These are phyloP conservation scores for Phytophthora syringae DNA, from an alignment of 352 stramenopile species.

Conservation along the genomic window DNA sequence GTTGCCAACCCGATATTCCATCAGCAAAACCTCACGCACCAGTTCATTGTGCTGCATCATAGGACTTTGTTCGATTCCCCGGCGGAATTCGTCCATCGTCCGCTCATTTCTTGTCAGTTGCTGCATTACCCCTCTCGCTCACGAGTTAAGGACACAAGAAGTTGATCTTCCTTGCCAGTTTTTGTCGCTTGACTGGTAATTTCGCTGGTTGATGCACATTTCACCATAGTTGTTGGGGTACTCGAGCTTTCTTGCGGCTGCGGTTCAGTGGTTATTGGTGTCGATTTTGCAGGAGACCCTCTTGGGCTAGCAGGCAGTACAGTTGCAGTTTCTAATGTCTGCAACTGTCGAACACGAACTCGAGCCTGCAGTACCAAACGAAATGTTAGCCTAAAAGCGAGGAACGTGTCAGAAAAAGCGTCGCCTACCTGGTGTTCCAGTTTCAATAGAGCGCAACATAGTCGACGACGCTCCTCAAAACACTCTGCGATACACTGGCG, in stretches of 20 bases:
- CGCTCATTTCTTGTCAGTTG: conserved; percentile 41
- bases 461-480: conserved; percentile 87
- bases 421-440: conserved; percentile 71
- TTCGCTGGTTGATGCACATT: background rate
- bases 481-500: conserved; percentile 79
- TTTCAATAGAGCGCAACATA: conserved; percentile 78
- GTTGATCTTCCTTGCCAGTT: conserved; percentile 4
- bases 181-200: conserved; percentile 2
- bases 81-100: conserved; percentile 69
- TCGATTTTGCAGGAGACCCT: background rate
- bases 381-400: background rate
- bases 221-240: background rate
- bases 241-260: conserved; percentile 7
- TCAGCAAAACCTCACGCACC: conserved; percentile 69
- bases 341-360: conserved; percentile 13
- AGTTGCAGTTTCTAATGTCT: conserved; percentile 1
- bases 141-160: conserved; percentile 14
- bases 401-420: too few relatives aligned
- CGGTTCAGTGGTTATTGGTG: background rate
- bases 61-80: conserved; percentile 52
- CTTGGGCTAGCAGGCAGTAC: background rate
- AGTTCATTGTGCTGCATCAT: conserved; percentile 53
- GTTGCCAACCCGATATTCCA: conserved; percentile 90
- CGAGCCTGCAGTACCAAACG: conserved; percentile 14
- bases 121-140: conserved; percentile 29